Base-by-base conservation (phyloP, 129 eudicot species). In the Glebionis coronaria region DNA sequence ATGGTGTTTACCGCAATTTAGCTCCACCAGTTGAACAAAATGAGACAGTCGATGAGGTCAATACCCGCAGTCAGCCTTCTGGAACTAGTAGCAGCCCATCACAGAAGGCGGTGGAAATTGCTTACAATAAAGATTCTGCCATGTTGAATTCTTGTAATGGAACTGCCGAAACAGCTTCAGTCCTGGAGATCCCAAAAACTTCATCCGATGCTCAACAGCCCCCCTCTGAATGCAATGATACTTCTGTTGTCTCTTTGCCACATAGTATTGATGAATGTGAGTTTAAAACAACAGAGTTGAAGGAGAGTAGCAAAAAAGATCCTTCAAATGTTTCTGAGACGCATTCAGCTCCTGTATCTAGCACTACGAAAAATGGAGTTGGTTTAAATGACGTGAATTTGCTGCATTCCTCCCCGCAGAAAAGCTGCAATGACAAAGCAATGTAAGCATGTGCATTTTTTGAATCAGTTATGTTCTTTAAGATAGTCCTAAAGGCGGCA, bases 381-480 rank as follows among this genome's bases (percentile, higher is more conserved):
- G 68, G 53, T 63, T 71, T 79, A 55, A 69, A 50, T 15, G 83
- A 65, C 64, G 70, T 62, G 18, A 46, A 64, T 73, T 44, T 75
- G 69, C 21, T 38, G 66, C 69, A 21, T 2, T 63, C 59, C 61
- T 70, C 72, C 20, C 84, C 73, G 51, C 76, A 44, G 56, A 72
- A 65, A 53, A 70, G 74, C 77, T 58, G 72, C 70, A 70, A 67
- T 54, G 80, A 50, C 58, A 76, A 63, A 62, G 72, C 45, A 57
- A 77, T 78, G 97, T 90, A 82, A 82, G 92, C 47, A 23, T 79
- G 27, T 70, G 28, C 53, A 56, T 49, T 21, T 29, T 18, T 53
- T 68, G 10, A 9, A 31, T 45, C 10, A 31, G 4, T 54, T 56
- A 29, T 74, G 53, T 11, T 71, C 2, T 6, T 35, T 47, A 11